Conservation (phyloP, 2,329 filamentous ascomycete species). For the Verticillium klebahnii region DNA sequence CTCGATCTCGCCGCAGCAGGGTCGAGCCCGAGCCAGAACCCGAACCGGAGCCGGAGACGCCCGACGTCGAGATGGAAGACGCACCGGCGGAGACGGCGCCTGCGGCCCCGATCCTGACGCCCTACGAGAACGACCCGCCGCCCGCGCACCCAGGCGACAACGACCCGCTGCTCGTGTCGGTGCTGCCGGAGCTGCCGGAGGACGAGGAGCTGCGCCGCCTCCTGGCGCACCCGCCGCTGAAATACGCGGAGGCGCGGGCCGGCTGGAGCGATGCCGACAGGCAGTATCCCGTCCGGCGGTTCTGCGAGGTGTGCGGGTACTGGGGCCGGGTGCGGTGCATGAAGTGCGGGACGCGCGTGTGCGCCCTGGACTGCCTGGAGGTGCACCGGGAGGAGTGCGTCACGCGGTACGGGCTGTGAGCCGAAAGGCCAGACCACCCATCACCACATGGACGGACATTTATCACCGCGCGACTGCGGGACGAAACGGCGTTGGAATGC, state of each 20-base stretch:
- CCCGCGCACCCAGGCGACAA: constrained; percentile 41
- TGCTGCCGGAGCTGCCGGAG: constrained; percentile 53
- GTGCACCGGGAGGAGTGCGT: constrained; percentile 69
- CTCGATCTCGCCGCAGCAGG: constrained; percentile 1
- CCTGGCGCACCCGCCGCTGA: constrained; percentile 59
- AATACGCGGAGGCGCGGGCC: constrained; percentile 60
- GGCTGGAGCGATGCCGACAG: constrained; percentile 33
- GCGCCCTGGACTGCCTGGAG: constrained; percentile 69
- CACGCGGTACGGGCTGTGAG: constrained; percentile 52
- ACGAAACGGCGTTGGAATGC: neutral
- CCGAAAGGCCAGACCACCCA: neutral
- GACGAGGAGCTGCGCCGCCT: constrained; percentile 60
- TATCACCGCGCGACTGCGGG: neutral
- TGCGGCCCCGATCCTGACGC: constrained; percentile 24
- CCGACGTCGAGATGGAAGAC: constrained; percentile 40
- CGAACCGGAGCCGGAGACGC: constrained; percentile 1
- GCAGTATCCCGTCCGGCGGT: constrained; percentile 55
- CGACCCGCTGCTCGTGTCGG: constrained; percentile 54
- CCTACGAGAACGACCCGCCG: constrained; percentile 26
- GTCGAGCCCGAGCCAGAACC: constrained; percentile 8
- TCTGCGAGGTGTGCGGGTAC: constrained; percentile 78
- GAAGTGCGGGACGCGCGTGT: constrained; percentile 75
- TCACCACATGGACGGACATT: no score
- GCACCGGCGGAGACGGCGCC: constrained; percentile 14
- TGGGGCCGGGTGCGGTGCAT: constrained; percentile 74